Evolutionary conservation across 2,329 filamentous ascomycete genomes (phyloP).

Genomic region (Aureobasidium sp.): DNA sequence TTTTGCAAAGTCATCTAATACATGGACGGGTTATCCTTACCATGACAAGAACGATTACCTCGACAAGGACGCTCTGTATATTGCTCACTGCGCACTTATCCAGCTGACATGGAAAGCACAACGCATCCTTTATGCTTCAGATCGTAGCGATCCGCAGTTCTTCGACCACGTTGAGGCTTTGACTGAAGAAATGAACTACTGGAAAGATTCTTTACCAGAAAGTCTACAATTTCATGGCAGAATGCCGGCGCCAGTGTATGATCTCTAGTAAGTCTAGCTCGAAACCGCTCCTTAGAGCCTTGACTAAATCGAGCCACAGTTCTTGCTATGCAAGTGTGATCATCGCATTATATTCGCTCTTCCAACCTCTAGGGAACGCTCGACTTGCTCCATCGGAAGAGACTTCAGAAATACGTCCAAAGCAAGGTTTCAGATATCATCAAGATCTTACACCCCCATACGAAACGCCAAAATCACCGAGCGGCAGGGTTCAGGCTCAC

Average conservation of each 20-base stretch:
- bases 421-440: not conserved
- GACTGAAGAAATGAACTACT: not conserved
- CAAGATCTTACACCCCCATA: not conserved
- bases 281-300: too few species aligned
- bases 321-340: slow-evolving; percentile 13
- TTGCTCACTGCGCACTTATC: not conserved
- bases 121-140: not conserved
- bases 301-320: not conserved
- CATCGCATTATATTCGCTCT: not conserved
- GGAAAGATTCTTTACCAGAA: slow-evolving; percentile 8
- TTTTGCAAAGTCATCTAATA: not conserved
- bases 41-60: not conserved
- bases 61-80: slow-evolving; percentile 1
- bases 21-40: not conserved
- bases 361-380: not conserved
- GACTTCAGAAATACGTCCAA: not conserved
- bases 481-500: not conserved
- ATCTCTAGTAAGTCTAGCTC: slow-evolving; percentile 14
- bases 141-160: not conserved
- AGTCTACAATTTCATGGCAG: not conserved
- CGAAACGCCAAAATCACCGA: not conserved
- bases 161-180: not conserved
- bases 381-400: not conserved
- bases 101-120: slow-evolving; percentile 7
- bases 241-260: slow-evolving; percentile 15